Percentiles rank a stretch among this genome's conserved stretches.
Evolutionary conservation across 2,329 filamentous ascomycete species (phyloP).

Genomic region (Pseudopyrenochaeta lycopersici): DNA sequence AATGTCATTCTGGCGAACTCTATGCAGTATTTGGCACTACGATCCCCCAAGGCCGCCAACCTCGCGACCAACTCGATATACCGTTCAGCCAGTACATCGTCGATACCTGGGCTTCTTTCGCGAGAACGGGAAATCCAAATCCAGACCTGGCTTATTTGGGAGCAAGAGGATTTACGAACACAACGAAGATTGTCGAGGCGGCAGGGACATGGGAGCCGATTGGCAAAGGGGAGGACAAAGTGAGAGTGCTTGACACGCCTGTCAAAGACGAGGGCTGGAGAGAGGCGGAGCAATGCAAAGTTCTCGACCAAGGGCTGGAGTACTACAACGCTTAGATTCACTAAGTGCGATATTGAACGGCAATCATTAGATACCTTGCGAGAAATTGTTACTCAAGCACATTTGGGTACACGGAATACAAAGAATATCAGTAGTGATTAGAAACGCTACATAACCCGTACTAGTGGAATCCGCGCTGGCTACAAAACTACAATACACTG

Average conservation of each 20-base stretch:
- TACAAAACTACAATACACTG: neutral
- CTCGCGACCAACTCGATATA: constrained; percentile 42
- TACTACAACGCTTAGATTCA: constrained; percentile 26
- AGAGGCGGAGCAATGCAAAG: constrained; percentile 36
- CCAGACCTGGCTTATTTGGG: constrained; percentile 27
- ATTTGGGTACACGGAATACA: neutral
- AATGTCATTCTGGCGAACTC: constrained; percentile 44
- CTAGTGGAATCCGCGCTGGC: neutral
- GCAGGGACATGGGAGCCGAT: constrained; percentile 25
- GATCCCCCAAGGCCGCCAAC: constrained; percentile 44
- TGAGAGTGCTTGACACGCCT: constrained; percentile 38
- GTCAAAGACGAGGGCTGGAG: constrained; percentile 27
- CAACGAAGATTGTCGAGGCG: constrained; percentile 17
- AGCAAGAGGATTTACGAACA: constrained; percentile 40
- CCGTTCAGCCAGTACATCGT: constrained; percentile 42
- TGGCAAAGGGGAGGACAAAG: constrained; percentile 4
- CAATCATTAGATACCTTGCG: neutral
- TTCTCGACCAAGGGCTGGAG: constrained; percentile 29
- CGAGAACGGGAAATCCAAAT: constrained; percentile 36
- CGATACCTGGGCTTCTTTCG: constrained; percentile 46
- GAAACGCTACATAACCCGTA: no score
- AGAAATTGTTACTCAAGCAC: no score
- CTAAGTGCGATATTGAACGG: neutral
- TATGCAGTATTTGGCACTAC: constrained; percentile 43
- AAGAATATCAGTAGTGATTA: no score